These are phyloP conservation scores for Rhododendron mucronatum DNA, from an alignment of 148 eudicot genomes.

Conservation along the genomic window DNA sequence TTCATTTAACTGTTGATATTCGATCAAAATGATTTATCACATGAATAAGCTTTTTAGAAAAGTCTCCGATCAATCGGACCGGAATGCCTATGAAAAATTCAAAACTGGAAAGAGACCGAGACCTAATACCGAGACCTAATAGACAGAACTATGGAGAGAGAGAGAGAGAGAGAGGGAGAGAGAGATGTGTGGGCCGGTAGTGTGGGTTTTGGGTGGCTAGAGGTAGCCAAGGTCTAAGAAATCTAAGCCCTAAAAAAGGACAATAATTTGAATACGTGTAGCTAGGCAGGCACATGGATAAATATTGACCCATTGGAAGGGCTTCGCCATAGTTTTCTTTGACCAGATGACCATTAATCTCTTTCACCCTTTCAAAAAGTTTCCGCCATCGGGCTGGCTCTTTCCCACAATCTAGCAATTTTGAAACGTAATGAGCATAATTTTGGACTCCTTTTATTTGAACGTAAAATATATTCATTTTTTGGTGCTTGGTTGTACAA, in stretches of 20 bases:
- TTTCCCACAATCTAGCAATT: too few species aligned
- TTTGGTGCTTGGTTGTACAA: too few species aligned
- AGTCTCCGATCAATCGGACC: too few species aligned
- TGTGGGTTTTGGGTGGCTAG: background rate
- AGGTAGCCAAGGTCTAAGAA: background rate
- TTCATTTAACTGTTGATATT: too few species aligned
- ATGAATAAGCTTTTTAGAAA: background rate
- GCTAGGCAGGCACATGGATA: background rate
- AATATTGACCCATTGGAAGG: background rate
- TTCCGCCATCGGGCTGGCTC: too few species aligned
- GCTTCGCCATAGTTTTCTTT: background rate
- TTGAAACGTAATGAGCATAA: too few species aligned
- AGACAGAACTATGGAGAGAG: background rate
- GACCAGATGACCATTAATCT: background rate
- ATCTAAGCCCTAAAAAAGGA: background rate
- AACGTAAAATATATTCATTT: too few species aligned
- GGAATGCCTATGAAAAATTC: background rate
- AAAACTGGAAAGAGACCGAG: too few species aligned
- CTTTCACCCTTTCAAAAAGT: background rate
- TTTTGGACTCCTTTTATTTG: too few species aligned
- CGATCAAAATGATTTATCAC: too few species aligned
- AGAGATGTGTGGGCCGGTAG: background rate
- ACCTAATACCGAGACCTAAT: too few species aligned
- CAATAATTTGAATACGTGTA: background rate
- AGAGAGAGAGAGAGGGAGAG: background rate